Conservation (phyloP, 805 yeast species). For the Blastobotrys chiropterorum region DNA sequence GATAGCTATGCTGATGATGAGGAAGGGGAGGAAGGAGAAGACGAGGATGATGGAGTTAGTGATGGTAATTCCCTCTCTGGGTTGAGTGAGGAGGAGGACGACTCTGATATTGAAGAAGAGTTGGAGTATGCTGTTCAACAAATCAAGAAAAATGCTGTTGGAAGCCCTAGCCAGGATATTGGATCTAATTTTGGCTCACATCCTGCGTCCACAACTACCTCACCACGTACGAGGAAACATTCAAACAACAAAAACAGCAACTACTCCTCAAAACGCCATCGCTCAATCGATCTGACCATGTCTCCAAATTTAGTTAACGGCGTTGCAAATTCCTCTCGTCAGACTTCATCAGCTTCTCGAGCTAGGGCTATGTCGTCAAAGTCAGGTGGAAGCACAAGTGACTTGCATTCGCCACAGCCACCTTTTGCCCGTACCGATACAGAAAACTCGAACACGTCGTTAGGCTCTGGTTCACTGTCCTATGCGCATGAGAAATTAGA, state of each 20-base stretch:
- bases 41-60: conserved; percentile 14
- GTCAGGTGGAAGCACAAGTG: conserved; percentile 3
- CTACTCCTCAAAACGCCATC: conserved; percentile 2
- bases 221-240: conserved; percentile 12
- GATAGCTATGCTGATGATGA: conserved; percentile 18
- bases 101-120: conserved; percentile 37
- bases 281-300: conserved; percentile 3
- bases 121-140: conserved; percentile 32
- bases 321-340: background rate
- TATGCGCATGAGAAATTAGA: conserved; percentile 2
- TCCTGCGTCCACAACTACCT: conserved; percentile 11
- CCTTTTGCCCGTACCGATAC: background rate
- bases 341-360: background rate
- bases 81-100: conserved; percentile 34
- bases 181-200: conserved; percentile 5
- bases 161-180: conserved; percentile 6
- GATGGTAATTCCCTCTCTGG: conserved; percentile 26
- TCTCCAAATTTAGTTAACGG: background rate
- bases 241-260: background rate
- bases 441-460: background rate
- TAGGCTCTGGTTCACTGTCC: background rate
- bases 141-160: conserved; percentile 23
- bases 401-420: background rate
- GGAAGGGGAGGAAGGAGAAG: conserved; percentile 14
- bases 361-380: conserved; percentile 7